Evolutionary conservation across 345 rosid genomes (phyloP).

Genomic region (Eucalyptus melliodora): DNA sequence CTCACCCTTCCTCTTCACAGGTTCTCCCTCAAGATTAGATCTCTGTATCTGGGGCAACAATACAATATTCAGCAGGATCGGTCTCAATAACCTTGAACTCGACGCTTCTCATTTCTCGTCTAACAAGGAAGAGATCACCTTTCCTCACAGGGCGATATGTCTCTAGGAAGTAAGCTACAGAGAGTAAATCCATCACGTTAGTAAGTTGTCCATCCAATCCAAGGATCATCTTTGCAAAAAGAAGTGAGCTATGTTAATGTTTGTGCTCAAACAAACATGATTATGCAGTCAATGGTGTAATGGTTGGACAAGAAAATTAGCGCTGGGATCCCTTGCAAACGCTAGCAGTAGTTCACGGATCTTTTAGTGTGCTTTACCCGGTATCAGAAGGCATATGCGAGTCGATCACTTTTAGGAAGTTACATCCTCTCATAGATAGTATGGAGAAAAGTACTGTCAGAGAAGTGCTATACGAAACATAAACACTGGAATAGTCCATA

Average conservation of each 20-base stretch:
- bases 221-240: not conserved
- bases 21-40: slow-evolving; percentile 94
- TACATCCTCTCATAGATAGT: not conserved
- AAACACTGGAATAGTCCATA: not conserved
- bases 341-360: not conserved
- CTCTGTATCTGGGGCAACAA: slow-evolving; percentile 93
- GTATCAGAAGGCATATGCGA: not conserved
- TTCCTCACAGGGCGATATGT: slow-evolving; percentile 96
- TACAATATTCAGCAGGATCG: slow-evolving; percentile 77
- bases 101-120: slow-evolving; percentile 92
- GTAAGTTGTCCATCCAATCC: not conserved
- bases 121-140: slow-evolving; percentile 89
- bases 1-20: slow-evolving; percentile 84
- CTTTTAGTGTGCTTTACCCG: not conserved
- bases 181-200: not conserved
- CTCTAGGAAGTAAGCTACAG: slow-evolving; percentile 83
- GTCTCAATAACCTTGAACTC: slow-evolving; percentile 89
- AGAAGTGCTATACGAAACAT: not conserved
- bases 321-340: not conserved
- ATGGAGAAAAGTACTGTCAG: not conserved
- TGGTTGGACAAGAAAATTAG: not conserved
- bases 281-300: not conserved
- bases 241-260: not conserved
- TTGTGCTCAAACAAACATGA: not conserved
- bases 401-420: not conserved